phyloP scores from a whole-genome alignment of 2,329 filamentous ascomycete genomes.

The Neonectria ditissima region DNA sequence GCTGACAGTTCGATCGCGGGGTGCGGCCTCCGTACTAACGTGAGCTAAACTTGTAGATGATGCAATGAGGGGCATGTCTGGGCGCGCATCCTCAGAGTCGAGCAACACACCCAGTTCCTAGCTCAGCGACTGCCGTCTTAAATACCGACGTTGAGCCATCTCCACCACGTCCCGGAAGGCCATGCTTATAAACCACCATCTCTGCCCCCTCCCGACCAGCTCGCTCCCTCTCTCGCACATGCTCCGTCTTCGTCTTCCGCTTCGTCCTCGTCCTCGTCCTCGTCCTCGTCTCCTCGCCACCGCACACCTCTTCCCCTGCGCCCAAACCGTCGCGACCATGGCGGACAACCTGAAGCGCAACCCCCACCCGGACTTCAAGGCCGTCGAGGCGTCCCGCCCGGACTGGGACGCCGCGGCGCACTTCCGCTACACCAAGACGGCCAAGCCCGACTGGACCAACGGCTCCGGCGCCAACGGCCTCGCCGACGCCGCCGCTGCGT shows the following conservation, averaged over 20 bases:
- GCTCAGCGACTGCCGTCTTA: conserved; percentile 5
- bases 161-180: conserved; percentile 8
- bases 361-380: conserved; percentile 76
- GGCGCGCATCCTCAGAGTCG: not conserved
- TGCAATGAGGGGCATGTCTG: not conserved
- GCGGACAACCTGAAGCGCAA: conserved; percentile 64
- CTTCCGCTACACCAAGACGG: conserved; percentile 72
- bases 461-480: conserved; percentile 74
- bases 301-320: conserved; percentile 20
- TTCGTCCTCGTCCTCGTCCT: conserved; percentile 5
- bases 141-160: conserved; percentile 20
- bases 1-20: not conserved
- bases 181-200: conserved; percentile 13
- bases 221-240: not conserved
- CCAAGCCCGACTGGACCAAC: conserved; percentile 73
- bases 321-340: conserved; percentile 38
- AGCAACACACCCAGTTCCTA: not conserved
- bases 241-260: not conserved
- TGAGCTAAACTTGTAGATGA: not conserved
- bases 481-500: conserved; percentile 36
- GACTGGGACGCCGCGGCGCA: conserved; percentile 63
- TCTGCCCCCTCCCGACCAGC: not conserved
- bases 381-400: conserved; percentile 74
- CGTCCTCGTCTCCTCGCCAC: conserved; percentile 14
- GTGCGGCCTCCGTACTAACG: not conserved